These are phyloP conservation scores for Mrakia hoshinonis DNA, from an alignment of 768 basidiomycete species.

Conservation along the genomic window DNA sequence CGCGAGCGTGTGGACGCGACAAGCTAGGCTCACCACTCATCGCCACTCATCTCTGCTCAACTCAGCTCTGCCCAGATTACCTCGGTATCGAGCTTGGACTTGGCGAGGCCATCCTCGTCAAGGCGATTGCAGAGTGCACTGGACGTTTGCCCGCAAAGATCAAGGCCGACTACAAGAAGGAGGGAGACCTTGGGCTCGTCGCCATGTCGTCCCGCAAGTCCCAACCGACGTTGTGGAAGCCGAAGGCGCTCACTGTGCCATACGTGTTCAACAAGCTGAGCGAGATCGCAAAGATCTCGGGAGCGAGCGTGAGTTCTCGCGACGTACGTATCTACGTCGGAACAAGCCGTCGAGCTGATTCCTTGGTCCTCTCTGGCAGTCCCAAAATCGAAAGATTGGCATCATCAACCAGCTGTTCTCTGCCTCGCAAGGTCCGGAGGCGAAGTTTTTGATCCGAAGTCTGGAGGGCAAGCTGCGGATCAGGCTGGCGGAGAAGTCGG, in stretches of 20 bases:
- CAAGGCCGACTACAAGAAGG: conserved; percentile 85
- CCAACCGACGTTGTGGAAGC: conserved; percentile 89
- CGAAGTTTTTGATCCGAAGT: conserved; percentile 92
- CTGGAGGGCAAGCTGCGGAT: conserved; percentile 95
- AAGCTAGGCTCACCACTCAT: not conserved
- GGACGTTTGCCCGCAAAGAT: conserved; percentile 74
- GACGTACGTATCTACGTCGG: no score
- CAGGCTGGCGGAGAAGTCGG: conserved; percentile 89
- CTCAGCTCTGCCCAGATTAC: conserved; percentile 86
- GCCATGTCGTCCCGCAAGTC: conserved; percentile 89
- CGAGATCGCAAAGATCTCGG: conserved; percentile 78
- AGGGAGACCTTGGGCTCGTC: conserved; percentile 90
- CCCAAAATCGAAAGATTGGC: conserved; percentile 87
- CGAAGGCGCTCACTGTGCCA: conserved; percentile 77
- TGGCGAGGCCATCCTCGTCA: conserved; percentile 85
- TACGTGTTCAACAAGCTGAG: conserved; percentile 81
- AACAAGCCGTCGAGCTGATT: no score
- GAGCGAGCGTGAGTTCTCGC: conserved; percentile 58
- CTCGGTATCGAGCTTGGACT: conserved; percentile 91
- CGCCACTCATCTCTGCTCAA: no score
- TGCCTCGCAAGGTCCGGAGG: conserved; percentile 80
- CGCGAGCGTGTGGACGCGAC: not conserved
- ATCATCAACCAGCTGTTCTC: conserved; percentile 91
- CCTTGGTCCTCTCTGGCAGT: conserved; percentile 46
- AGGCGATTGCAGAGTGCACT: conserved; percentile 89